Percentiles rank a stretch among this genome's conserved stretches.
phyloP scores from a whole-genome alignment of 306 rosid genomes.

The Pueraria montana region DNA sequence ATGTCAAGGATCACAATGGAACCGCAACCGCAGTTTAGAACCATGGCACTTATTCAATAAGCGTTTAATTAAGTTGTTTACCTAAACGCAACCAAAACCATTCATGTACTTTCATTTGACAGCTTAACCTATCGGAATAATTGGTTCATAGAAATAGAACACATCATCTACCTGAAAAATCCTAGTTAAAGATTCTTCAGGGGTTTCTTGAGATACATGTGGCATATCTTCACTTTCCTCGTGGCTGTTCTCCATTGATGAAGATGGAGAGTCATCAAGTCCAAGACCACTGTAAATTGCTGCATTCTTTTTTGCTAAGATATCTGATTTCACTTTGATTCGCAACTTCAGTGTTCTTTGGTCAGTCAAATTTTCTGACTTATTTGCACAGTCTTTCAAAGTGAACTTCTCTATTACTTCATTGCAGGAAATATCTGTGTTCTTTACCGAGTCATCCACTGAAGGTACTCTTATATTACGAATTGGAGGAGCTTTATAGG shows the following conservation, averaged over 20 bases:
- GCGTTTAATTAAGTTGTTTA: background rate
- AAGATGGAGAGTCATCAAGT: constrained; percentile 83
- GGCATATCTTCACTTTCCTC: constrained; percentile 82
- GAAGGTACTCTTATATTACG: constrained; percentile 41
- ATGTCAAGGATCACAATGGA: too few species aligned
- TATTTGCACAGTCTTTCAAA: constrained; percentile 51
- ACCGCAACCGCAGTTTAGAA: too few species aligned
- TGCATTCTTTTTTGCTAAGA: constrained; percentile 70
- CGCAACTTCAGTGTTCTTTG: constrained; percentile 84
- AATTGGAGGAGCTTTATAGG: constrained; percentile 41
- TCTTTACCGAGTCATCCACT: constrained; percentile 52
- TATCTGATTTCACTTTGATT: constrained; percentile 81
- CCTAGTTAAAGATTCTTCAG: constrained; percentile 75
- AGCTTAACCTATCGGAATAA: background rate
- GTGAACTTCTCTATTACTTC: constrained; percentile 49
- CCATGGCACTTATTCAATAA: background rate
- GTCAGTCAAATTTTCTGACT: constrained; percentile 53
- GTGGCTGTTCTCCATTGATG: constrained; percentile 79
- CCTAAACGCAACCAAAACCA: background rate
- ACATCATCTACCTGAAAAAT: constrained; percentile 73
- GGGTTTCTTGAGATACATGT: constrained; percentile 60
- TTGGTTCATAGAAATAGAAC: constrained; percentile 3
- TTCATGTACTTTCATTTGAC: background rate
- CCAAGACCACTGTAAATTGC: constrained; percentile 91
- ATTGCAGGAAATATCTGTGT: constrained; percentile 45